Base-by-base conservation (phyloP, 2,329 filamentous ascomycete species). In the Cercospora sojina region DNA sequence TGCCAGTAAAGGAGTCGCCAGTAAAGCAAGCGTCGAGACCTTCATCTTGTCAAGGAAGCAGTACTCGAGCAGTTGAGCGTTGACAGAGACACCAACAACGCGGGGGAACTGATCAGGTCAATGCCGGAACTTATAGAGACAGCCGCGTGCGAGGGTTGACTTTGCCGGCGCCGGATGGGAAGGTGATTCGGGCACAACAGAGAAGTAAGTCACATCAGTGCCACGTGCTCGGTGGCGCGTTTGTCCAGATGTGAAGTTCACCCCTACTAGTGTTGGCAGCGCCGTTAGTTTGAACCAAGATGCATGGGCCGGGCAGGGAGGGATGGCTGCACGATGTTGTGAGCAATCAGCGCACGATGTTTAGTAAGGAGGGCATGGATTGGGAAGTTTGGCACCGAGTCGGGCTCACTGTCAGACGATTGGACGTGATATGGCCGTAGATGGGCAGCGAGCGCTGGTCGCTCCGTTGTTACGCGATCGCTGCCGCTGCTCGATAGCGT, bases 1-100 rank as follows among this genome's bases (percentile, higher is more conserved):
- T 16, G 59, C 67, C 10, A 66, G 41, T 20, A 69, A 35, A 66
- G 68, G 61, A 12, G 49, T 63, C 25, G 62, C 61, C 35, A 70
- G 41, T 3, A 67, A 49, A 20, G 60, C 51, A 16, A 67, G 58
- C 29, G 63, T 25, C 3, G 58, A 47, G 61, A 69, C 31, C 57
- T 67, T 70, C 69, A 70, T 70, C 27, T 55, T 55, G 47, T 56
- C 31, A 7, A 55, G 43, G 13, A 20, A 20, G 43, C 41, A 49
- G 43, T 20, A 20, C 18, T 20, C 2, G 43, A 49, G 43, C 43
- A 49, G 18, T 49, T 49, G 43, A 53, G 16, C 35, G n/a, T 38
- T 16, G 49, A 23, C 27, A 23, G 31, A 32, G 13, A 6, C 20
- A 43, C 57, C 20, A 9, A 13, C 41, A 51, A 47, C 27, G 27